Evolutionary conservation across 371 early-diverging fungal genomes (phyloP).

Genomic region (Lichtheimia ramosa): DNA sequence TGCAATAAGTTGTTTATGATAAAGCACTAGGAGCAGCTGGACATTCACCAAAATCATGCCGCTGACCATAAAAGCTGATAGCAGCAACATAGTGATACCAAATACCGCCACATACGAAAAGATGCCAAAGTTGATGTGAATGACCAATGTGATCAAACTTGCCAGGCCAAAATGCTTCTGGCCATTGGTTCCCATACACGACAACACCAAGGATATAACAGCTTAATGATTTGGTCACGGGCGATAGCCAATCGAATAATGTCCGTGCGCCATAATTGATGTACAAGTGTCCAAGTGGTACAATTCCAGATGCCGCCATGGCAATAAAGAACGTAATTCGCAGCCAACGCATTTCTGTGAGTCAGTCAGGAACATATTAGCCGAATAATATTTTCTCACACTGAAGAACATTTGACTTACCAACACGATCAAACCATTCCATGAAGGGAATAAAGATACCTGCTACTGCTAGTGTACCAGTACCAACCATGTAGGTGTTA

Average conservation of each 20-base stretch:
- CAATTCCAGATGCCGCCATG: conserved; percentile 61
- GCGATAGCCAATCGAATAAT: conserved; percentile 43
- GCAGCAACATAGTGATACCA: conserved; percentile 68
- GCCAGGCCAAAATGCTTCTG: conserved; percentile 76
- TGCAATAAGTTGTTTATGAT: background rate
- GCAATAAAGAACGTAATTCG: conserved; percentile 53
- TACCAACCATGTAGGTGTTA: conserved; percentile 63
- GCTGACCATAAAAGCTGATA: conserved; percentile 43
- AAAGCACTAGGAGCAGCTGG: background rate
- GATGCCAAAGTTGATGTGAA: conserved; percentile 83
- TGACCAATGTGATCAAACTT: conserved; percentile 72
- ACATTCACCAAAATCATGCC: conserved; percentile 39
- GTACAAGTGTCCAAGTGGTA: conserved; percentile 64
- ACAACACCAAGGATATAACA: conserved; percentile 45
- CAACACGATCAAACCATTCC: conserved; percentile 46
- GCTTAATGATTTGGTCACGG: conserved; percentile 40
- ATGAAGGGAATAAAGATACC: conserved; percentile 49
- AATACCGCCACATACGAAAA: conserved; percentile 70
- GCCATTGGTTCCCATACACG: conserved; percentile 72
- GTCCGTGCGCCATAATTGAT: conserved; percentile 54
- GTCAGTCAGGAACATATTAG: no score
- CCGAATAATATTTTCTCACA: no score
- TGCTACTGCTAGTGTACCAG: conserved; percentile 40
- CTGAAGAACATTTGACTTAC: conserved; percentile 5
- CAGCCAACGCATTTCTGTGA: conserved; percentile 34